Evolutionary conservation across 352 stramenopile species (phyloP).

Genomic region (Blastocystis sp.): DNA sequence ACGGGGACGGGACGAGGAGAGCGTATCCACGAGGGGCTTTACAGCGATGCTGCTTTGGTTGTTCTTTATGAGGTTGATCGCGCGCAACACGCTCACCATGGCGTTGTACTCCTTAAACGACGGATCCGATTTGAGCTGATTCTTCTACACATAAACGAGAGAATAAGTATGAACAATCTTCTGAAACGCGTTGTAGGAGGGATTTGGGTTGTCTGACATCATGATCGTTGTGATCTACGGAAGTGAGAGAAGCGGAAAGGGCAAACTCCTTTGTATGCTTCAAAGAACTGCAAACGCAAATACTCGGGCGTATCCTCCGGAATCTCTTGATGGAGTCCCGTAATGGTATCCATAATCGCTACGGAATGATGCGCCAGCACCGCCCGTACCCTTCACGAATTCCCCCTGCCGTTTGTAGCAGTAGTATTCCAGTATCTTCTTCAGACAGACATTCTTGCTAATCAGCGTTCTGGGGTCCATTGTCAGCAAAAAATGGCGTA

Average conservation of each 20-base stretch:
- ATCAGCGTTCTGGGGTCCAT: slow-evolving; percentile 8
- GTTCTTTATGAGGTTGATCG: neutral
- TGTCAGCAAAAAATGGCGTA: neutral
- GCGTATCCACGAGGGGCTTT: neutral
- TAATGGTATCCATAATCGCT: slow-evolving; percentile 17
- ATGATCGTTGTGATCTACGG: slow-evolving; percentile 22
- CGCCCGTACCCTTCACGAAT: slow-evolving; percentile 3
- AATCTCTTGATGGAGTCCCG: slow-evolving; percentile 1
- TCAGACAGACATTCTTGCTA: slow-evolving; percentile 50
- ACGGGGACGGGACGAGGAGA: neutral
- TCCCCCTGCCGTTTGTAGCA: slow-evolving; percentile 2
- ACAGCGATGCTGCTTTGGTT: neutral
- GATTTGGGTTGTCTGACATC: neutral
- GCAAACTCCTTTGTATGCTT: slow-evolving; percentile 6
- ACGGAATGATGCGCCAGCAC: neutral
- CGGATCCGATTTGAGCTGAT: neutral
- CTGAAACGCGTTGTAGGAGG: neutral
- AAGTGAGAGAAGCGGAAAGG: neutral
- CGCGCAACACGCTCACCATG: neutral
- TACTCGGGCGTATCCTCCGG: neutral
- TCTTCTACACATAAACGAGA: slow-evolving; percentile 5
- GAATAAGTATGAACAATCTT: slow-evolving; percentile 3
- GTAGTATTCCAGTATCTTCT: slow-evolving; percentile 25
- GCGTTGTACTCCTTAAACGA: neutral
- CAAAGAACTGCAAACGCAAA: slow-evolving; percentile 37